Evolutionary conservation across 805 yeast genomes (phyloP).

Genomic region (Wilhelminamyces savonicus): DNA sequence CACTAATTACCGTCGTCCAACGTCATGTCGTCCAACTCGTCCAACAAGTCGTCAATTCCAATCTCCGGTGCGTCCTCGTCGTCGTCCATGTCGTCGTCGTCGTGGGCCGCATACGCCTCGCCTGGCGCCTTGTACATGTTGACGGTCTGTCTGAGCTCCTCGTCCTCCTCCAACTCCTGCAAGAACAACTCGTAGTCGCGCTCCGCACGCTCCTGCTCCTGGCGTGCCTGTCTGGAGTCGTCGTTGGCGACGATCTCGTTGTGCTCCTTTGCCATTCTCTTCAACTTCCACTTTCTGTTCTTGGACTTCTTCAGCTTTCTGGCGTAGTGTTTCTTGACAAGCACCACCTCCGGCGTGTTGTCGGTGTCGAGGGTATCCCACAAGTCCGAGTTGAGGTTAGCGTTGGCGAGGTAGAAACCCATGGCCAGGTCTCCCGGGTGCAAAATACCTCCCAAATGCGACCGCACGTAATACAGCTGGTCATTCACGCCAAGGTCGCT

Average conservation of each 20-base stretch:
- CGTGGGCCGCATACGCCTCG: conserved; percentile 32
- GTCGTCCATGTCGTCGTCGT: conserved; percentile 42
- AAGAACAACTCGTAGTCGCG: conserved; percentile 92
- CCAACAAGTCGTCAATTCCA: conserved; percentile 86
- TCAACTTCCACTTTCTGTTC: conserved; percentile 84
- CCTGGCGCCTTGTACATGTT: conserved; percentile 79
- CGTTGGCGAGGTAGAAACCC: conserved; percentile 82
- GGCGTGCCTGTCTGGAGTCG: conserved; percentile 67
- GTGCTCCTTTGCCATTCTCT: conserved; percentile 97
- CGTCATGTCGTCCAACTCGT: conserved; percentile 91
- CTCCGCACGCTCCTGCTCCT: conserved; percentile 88
- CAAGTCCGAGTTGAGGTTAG: conserved; percentile 83
- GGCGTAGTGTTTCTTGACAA: conserved; percentile 83
- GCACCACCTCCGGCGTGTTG: conserved; percentile 74
- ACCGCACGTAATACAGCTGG: conserved; percentile 72
- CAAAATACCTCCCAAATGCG: conserved; percentile 89
- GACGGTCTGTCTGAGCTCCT: conserved; percentile 84
- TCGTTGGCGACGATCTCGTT: conserved; percentile 76
- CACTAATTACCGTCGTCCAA: conserved; percentile 45
- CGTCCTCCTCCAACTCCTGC: conserved; percentile 96
- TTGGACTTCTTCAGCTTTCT: conserved; percentile 71
- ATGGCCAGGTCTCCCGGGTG: conserved; percentile 95
- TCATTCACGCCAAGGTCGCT: conserved; percentile 85
- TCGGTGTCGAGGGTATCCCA: conserved; percentile 64
- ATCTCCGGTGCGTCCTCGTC: conserved; percentile 86